phyloP scores from a whole-genome alignment of 306 rosid species.

The Vigna radiata region DNA sequence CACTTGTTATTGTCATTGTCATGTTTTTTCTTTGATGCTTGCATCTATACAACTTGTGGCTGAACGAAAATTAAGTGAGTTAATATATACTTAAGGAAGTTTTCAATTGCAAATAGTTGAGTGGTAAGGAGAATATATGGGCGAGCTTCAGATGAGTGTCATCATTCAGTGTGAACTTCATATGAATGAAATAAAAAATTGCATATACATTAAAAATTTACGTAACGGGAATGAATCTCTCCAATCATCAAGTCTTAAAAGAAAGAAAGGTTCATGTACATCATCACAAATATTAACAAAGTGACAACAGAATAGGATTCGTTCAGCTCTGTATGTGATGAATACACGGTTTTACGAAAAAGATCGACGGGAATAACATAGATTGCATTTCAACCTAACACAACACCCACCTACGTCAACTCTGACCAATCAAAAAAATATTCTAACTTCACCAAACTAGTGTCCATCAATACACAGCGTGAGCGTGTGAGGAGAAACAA shows the following conservation, averaged over 20 bases:
- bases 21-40: background rate
- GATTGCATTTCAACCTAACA: slow-evolving; percentile 27
- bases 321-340: slow-evolving; percentile 39
- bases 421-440: background rate
- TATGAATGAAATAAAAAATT: background rate
- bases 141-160: background rate
- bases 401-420: slow-evolving; percentile 2
- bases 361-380: slow-evolving; percentile 17
- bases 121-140: background rate
- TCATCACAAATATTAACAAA: background rate
- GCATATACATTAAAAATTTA: no score
- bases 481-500: slow-evolving; percentile 4
- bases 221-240: background rate
- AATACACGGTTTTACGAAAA: slow-evolving; percentile 46
- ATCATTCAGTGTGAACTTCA: background rate
- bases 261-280: background rate
- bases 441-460: slow-evolving; percentile 16
- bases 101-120: background rate
- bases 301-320: slow-evolving; percentile 40
- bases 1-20: background rate
- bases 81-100: background rate
- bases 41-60: background rate
- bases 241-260: background rate
- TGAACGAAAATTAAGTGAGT: background rate
- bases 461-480: background rate